Conservation (phyloP, 257 asterid genomes). For the Handroanthus guayacan region DNA sequence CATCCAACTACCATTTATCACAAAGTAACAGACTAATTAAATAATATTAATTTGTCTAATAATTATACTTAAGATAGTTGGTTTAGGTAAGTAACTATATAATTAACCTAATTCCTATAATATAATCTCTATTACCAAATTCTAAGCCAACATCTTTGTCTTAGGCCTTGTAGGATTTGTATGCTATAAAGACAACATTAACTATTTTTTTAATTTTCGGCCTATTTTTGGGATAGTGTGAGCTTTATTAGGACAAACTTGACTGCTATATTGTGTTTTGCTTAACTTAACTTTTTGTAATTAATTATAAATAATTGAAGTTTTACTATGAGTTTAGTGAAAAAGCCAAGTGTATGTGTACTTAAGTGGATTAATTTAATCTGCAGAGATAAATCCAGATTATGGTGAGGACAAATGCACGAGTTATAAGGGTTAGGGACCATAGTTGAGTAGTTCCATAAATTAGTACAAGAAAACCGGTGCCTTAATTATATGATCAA, state of each 20-base stretch:
- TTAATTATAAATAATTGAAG: neutral
- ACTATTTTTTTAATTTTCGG: constrained; percentile 25
- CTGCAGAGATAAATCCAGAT: constrained; percentile 37
- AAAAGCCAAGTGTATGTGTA: constrained; percentile 19
- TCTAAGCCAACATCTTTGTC: constrained; percentile 17
- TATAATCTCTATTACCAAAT: constrained; percentile 26
- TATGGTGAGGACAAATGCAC: constrained; percentile 35
- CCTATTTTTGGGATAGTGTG: constrained; percentile 45
- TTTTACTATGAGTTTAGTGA: neutral
- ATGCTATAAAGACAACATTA: constrained; percentile 41
- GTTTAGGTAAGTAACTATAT: constrained; percentile 41
- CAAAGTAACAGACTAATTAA: constrained; percentile 1
- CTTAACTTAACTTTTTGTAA: constrained; percentile 27
- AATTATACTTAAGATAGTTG: constrained; percentile 37
- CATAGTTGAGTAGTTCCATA: constrained; percentile 18
- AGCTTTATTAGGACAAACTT: constrained; percentile 57
- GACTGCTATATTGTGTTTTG: constrained; percentile 46
- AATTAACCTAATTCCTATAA: constrained; percentile 40
- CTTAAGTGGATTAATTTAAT: constrained; percentile 30
- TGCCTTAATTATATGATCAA: neutral
- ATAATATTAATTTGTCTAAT: neutral
- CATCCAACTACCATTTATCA: constrained; percentile 34
- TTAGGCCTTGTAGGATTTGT: constrained; percentile 42
- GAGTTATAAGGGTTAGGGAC: constrained; percentile 24
- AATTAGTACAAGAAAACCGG: neutral